Base-by-base conservation (phyloP, 352 stramenopile species). In the Globisporangium alternatum region DNA sequence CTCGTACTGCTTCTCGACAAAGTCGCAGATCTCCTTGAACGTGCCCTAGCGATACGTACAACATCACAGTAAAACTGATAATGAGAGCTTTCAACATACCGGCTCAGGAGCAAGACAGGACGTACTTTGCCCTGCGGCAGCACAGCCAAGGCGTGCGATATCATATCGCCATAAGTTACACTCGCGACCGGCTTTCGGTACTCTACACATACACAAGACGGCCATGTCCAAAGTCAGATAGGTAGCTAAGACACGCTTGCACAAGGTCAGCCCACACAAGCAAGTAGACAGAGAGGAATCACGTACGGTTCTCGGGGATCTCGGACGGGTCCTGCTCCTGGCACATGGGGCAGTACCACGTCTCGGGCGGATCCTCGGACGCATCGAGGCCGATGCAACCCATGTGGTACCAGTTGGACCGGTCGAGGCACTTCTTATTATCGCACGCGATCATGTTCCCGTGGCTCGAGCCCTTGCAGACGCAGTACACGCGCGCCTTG, bases 11-110 rank as follows among this genome's bases (percentile, higher is more conserved):
- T 73, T 80, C 73, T 96, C 88, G 39, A 96, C 84, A 71, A 95
- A 94, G 62, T 95, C 81, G 37, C 87, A 96, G 66, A 96, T 96
- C 57, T 95, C 80, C 64, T 93, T 96, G 69, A 96, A 96, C 4
- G 88, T 85, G 39, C 84, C 85, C 83, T 91, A 57, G 6, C 1
- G 19, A 19, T 9, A 33, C 47, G 7, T 35, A 6, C 15, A 63
- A 30, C n/a, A 35, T 25, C 21, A 28, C 6, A 7, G 17, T 57
- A 39, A 48, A 48, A 8, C 43, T 48, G 43, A 48, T 12, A 48
- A 12, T 22, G 19, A 13, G 17, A 48, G 43, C 43, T 48, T 5
- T 30, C 3, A 61, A 41, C 7, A 10, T 19, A 41, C 1, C 15
- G 12, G 12, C 7, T 37, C 31, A 9, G 31, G 31, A 37, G 31